Evolutionary conservation across 768 basidiomycete species (phyloP).

Genomic region (Phanerochaete carnosa): DNA sequence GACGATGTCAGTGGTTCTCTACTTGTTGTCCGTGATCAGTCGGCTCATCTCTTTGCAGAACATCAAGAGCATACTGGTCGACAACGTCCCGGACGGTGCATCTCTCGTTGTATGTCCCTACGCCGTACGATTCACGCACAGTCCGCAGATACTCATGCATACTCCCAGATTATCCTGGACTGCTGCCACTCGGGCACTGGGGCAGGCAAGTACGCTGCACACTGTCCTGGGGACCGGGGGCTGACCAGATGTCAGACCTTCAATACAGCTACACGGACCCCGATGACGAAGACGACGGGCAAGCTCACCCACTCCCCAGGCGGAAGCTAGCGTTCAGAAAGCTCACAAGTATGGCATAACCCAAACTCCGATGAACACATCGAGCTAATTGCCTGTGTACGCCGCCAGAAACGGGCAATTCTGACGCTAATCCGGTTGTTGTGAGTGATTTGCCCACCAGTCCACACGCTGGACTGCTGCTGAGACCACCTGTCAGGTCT

Average conservation of each 20-base stretch:
- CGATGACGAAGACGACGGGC: neutral
- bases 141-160: too few relatives aligned
- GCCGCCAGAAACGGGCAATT: too few relatives aligned
- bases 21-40: neutral
- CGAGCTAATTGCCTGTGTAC: too few relatives aligned
- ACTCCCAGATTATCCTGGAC: constrained; percentile 23
- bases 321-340: neutral
- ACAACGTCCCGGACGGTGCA: constrained; percentile 14
- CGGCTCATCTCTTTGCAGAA: constrained; percentile 6
- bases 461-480: neutral
- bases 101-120: constrained; percentile 12
- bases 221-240: neutral
- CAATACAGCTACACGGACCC: neutral
- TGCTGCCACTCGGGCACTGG: constrained; percentile 23
- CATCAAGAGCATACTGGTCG: constrained; percentile 18
- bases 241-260: neutral
- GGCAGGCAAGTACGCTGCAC: constrained; percentile 3
- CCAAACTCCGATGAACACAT: too few relatives aligned
- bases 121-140: neutral
- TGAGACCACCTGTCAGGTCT: neutral
- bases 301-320: neutral
- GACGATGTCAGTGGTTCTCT: neutral
- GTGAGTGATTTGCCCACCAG: neutral
- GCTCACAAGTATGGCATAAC: neutral
- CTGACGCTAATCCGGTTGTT: neutral